Conservation (phyloP, 768 basidiomycete species). For the Trametes elegans region DNA sequence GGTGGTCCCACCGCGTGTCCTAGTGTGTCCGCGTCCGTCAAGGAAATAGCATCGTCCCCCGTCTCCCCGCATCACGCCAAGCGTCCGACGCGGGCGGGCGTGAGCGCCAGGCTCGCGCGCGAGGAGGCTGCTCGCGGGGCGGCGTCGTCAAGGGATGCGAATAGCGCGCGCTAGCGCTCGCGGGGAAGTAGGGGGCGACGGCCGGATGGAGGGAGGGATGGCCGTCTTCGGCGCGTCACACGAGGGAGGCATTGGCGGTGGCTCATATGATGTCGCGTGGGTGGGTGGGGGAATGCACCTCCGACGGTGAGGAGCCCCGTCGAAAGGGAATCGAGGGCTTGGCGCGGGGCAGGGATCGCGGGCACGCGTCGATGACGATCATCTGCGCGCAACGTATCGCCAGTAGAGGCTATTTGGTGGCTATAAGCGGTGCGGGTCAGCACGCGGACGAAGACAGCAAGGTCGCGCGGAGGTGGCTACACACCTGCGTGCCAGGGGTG, state of each 20-base stretch:
- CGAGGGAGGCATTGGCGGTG: slow-evolving; percentile 14
- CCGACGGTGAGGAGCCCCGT: neutral
- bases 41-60: neutral
- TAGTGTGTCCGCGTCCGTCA: slow-evolving; percentile 10
- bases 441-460: neutral
- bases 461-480: slow-evolving; percentile 9
- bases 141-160: slow-evolving; percentile 5
- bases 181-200: slow-evolving; percentile 8
- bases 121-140: neutral
- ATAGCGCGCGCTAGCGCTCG: slow-evolving; percentile 1
- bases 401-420: slow-evolving; percentile 44
- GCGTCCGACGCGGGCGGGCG: slow-evolving; percentile 11
- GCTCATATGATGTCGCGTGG: neutral
- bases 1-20: slow-evolving; percentile 7
- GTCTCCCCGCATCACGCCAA: slow-evolving; percentile 9
- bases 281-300: neutral
- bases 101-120: slow-evolving; percentile 5
- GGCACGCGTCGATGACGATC: slow-evolving; percentile 23
- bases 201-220: neutral
- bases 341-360: neutral
- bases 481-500: slow-evolving; percentile 45
- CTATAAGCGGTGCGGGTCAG: slow-evolving; percentile 25
- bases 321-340: neutral
- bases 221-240: slow-evolving; percentile 4
- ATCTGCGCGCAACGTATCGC: slow-evolving; percentile 49